phyloP scores from a whole-genome alignment of 2,329 filamentous ascomycete genomes.

The Arthrobotrys entomopaga region DNA sequence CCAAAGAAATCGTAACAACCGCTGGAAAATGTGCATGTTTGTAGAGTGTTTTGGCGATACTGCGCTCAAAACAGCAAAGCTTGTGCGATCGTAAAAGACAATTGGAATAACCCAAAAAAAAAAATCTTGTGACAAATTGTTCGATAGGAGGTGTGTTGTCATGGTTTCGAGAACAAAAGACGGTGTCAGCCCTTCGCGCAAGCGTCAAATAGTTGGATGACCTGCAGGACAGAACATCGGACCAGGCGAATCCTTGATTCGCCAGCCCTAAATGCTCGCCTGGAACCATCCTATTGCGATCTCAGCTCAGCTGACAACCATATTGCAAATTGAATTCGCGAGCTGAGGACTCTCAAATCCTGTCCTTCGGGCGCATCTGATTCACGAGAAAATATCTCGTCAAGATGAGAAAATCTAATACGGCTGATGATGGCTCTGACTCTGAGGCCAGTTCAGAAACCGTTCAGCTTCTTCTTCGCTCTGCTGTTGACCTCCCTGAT shows the following conservation, averaged over 20 bases:
- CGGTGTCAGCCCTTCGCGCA: background rate
- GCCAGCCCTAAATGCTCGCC: slow-evolving; percentile 43
- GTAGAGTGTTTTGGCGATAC: background rate
- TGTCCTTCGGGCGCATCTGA: too few relatives aligned
- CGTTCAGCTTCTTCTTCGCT: slow-evolving; percentile 43
- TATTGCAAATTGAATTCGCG: background rate
- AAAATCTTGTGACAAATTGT: slow-evolving; percentile 32
- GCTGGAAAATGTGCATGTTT: slow-evolving; percentile 4
- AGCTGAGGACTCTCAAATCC: too few relatives aligned
- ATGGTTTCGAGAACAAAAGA: background rate
- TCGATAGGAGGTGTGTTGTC: slow-evolving; percentile 12
- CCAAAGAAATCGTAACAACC: slow-evolving; percentile 20
- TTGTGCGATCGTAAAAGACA: slow-evolving; percentile 2
- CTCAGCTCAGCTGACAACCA: slow-evolving; percentile 43
- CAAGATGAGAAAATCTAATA: slow-evolving; percentile 27
- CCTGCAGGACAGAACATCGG: slow-evolving; percentile 35
- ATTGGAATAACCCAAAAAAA: slow-evolving; percentile 6
- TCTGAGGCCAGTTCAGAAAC: slow-evolving; percentile 46
- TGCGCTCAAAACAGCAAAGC: background rate
- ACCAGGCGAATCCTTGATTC: slow-evolving; percentile 52
- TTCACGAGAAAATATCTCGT: slow-evolving; percentile 1
- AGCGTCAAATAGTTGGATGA: slow-evolving; percentile 15
- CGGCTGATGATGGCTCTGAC: slow-evolving; percentile 43
- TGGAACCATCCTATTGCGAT: slow-evolving; percentile 22
- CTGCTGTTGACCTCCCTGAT: slow-evolving; percentile 32